These are phyloP conservation scores for Orychophragmus violaceus DNA, from an alignment of 345 rosid species.

Conservation along the genomic window DNA sequence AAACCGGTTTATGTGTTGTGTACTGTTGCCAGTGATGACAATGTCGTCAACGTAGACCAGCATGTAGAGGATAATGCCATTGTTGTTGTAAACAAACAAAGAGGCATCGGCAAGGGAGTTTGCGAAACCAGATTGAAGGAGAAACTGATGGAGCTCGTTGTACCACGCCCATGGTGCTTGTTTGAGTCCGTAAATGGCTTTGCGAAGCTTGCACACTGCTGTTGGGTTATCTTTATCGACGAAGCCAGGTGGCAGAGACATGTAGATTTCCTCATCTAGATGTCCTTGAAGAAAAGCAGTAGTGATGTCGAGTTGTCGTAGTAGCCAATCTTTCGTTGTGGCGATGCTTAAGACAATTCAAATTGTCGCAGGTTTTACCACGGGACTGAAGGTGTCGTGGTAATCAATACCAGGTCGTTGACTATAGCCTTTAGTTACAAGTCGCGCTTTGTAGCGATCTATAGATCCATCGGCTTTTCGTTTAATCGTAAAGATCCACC, in stretches of 20 bases:
- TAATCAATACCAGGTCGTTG: background rate
- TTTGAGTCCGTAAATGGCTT: background rate
- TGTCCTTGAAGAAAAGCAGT: background rate
- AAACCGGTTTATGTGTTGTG: too few species aligned
- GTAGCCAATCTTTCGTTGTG: fast-evolving
- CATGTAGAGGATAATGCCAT: background rate
- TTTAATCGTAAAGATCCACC: background rate
- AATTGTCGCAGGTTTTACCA: background rate
- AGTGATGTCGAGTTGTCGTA: background rate
- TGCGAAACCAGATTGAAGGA: background rate
- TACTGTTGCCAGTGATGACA: too few species aligned
- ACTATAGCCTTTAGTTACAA: background rate
- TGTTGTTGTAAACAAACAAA: background rate
- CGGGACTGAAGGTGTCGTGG: background rate
- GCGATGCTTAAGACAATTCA: background rate
- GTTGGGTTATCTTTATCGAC: too few species aligned
- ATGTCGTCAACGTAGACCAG: too few species aligned
- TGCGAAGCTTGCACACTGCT: too few species aligned
- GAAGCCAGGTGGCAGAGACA: background rate
- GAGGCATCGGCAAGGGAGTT: background rate
- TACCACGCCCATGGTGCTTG: too few species aligned
- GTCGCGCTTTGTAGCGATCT: background rate
- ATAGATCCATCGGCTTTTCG: background rate
- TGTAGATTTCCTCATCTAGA: too few species aligned
- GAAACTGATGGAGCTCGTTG: too few species aligned